Percentiles rank a stretch among this genome's conserved stretches.
phyloP scores from a whole-genome alignment of 2,329 filamentous ascomycete species.

The Trichoderma sp. region DNA sequence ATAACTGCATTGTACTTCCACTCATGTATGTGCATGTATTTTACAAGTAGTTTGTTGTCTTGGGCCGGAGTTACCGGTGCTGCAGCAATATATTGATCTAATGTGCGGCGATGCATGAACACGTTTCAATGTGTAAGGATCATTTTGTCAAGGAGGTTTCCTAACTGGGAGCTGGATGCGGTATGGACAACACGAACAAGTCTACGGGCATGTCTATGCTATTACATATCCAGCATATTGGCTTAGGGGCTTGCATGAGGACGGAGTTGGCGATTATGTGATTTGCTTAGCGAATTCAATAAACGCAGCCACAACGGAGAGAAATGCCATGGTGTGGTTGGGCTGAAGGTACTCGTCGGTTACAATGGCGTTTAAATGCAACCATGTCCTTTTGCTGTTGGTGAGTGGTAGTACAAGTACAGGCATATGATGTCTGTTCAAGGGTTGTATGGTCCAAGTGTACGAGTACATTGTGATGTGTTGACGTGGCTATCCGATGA shows the following conservation, averaged over 20 bases:
- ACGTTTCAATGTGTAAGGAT: conserved; percentile 14
- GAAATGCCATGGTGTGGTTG: neutral
- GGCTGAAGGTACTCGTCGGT: neutral
- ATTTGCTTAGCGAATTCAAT: conserved; percentile 10
- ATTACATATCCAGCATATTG: neutral
- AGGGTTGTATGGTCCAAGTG: neutral
- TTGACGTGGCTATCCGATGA: neutral
- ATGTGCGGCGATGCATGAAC: conserved; percentile 17
- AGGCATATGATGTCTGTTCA: neutral
- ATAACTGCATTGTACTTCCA: neutral
- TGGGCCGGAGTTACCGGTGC: neutral
- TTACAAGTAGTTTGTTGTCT: neutral
- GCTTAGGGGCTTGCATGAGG: neutral
- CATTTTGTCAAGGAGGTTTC: neutral
- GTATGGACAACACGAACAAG: neutral
- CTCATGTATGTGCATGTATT: neutral
- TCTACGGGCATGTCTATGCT: neutral
- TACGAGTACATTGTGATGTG: neutral
- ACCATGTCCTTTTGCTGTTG: neutral
- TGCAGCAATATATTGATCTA: neutral
- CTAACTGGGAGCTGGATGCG: neutral
- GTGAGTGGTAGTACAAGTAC: neutral
- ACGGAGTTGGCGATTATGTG: neutral
- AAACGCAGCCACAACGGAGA: conserved; percentile 11
- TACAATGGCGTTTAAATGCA: neutral